Evolutionary conservation across 176 grass and related monocot species (phyloP).

Genomic region (Alopecurus myosuroides): DNA sequence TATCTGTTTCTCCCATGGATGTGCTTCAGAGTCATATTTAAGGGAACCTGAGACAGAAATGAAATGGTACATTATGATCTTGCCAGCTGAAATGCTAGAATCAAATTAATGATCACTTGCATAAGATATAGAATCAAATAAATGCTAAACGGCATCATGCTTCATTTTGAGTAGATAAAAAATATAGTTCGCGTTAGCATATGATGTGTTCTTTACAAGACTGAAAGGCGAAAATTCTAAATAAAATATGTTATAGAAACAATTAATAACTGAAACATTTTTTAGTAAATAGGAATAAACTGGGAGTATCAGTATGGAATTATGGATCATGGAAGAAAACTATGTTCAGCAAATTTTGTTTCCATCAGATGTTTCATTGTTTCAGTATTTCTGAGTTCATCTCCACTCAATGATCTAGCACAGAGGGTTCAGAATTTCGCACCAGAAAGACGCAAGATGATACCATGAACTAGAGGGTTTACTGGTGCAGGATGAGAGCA

Average conservation of each 20-base stretch:
- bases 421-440: background rate
- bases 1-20: slow-evolving; percentile 28
- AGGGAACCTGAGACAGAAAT: slow-evolving; percentile 47
- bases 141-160: background rate
- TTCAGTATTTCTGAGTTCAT: background rate
- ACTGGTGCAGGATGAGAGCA: background rate
- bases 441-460: background rate
- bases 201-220: slow-evolving; percentile 3
- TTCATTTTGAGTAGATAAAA: background rate
- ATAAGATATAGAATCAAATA: background rate
- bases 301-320: background rate
- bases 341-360: background rate
- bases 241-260: background rate
- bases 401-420: background rate
- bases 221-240: background rate
- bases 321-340: background rate
- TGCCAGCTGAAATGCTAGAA: background rate
- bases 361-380: no score
- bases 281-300: background rate
- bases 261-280: background rate
- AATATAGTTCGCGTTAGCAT: background rate
- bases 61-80: background rate
- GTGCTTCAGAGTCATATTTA: slow-evolving; percentile 28
- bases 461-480: background rate
- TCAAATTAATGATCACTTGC: background rate